These are phyloP conservation scores for Fomitopsis betulina DNA, from an alignment of 1,284 basidiomycete genomes.

Conservation along the genomic window DNA sequence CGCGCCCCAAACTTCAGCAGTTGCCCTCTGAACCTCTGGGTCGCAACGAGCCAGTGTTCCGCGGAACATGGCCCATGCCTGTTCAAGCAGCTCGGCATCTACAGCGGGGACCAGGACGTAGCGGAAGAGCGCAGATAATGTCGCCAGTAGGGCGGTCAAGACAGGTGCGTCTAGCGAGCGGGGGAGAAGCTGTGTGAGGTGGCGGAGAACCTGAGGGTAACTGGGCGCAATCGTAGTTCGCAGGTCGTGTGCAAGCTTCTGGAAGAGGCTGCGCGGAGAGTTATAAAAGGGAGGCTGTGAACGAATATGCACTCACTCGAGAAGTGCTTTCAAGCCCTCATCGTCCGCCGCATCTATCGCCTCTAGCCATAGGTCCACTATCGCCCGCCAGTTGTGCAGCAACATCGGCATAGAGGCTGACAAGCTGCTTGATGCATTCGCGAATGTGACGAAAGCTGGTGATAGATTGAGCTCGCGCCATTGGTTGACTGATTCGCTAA, in stretches of 20 bases:
- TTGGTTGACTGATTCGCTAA: slow-evolving; percentile 61
- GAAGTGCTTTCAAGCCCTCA: slow-evolving; percentile 60
- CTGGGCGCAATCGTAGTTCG: slow-evolving; percentile 62
- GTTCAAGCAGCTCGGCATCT: slow-evolving; percentile 42
- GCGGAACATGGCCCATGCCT: slow-evolving; percentile 54
- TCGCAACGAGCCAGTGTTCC: slow-evolving; percentile 51
- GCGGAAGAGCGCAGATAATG: slow-evolving; percentile 63
- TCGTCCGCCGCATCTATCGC: slow-evolving; percentile 57
- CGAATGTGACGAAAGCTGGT: slow-evolving; percentile 70
- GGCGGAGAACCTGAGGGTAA: slow-evolving; percentile 49
- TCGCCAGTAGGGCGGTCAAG: slow-evolving; percentile 59
- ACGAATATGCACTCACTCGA: slow-evolving; percentile 52
- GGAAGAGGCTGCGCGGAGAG: slow-evolving; percentile 50
- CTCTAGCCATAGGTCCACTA: slow-evolving; percentile 58
- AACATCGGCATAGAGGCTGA: slow-evolving; percentile 78
- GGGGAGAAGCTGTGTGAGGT: slow-evolving; percentile 54
- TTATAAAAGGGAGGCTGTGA: slow-evolving; percentile 5
- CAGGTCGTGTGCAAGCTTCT: slow-evolving; percentile 72
- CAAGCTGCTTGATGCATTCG: slow-evolving; percentile 53
- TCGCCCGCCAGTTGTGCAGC: slow-evolving; percentile 72
- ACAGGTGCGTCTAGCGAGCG: slow-evolving; percentile 53
- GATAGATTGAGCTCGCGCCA: slow-evolving; percentile 81
- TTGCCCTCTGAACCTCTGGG: slow-evolving; percentile 63
- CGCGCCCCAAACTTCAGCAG: slow-evolving; percentile 77
- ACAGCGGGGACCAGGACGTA: slow-evolving; percentile 61